Percentiles rank a stretch among this genome's conserved stretches.
Evolutionary conservation across 352 stramenopile genomes (phyloP).

Genomic region (Globisporangium apiculatum): DNA sequence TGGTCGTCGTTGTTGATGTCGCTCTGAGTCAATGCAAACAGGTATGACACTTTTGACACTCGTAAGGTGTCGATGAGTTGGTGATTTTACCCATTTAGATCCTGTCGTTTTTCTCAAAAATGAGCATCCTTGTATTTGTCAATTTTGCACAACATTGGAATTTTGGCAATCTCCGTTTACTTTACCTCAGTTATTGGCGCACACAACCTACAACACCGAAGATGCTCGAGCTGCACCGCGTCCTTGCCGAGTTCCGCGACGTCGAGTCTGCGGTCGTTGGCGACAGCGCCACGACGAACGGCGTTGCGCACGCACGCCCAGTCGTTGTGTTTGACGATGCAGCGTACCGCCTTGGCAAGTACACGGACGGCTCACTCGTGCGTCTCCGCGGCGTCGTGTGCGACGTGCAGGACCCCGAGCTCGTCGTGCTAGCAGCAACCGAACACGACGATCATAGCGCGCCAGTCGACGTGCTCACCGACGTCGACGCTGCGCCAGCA

Average conservation of each 20-base stretch:
- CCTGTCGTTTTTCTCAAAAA: too few relatives aligned
- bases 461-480: background rate
- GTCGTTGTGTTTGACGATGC: slow-evolving; percentile 43
- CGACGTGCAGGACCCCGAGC: slow-evolving; percentile 67
- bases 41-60: too few relatives aligned
- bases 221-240: slow-evolving; percentile 11
- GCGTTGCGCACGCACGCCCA: background rate
- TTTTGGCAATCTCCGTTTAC: too few relatives aligned
- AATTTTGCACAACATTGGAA: too few relatives aligned
- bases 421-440: slow-evolving; percentile 34
- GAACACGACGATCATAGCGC: background rate
- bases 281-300: background rate
- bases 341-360: slow-evolving; percentile 34
- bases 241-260: slow-evolving; percentile 8
- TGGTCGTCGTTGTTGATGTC: too few relatives aligned
- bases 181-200: too few relatives aligned
- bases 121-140: too few relatives aligned
- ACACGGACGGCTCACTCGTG: slow-evolving; percentile 47
- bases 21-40: too few relatives aligned
- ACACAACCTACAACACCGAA: background rate
- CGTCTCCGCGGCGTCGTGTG: slow-evolving; percentile 63
- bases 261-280: slow-evolving; percentile 2
- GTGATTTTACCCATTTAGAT: too few relatives aligned
- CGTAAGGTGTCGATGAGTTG: too few relatives aligned
- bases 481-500: slow-evolving; percentile 15